phyloP scores from a whole-genome alignment of 2,329 filamentous ascomycete species.

The Neophaeococcomyces aloes region DNA sequence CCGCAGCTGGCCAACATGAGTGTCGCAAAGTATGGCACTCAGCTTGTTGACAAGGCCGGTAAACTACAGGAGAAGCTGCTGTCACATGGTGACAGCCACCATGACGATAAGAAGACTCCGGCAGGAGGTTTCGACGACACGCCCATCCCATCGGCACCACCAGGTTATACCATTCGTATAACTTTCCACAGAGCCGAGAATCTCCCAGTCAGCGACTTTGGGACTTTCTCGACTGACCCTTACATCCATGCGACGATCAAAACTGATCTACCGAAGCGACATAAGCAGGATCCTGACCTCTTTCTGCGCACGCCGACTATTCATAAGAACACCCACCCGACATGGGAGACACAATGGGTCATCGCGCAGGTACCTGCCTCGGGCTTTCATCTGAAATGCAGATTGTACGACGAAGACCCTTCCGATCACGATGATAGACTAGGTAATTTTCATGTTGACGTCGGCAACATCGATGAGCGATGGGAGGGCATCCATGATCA shows the following conservation, averaged over 20 bases:
- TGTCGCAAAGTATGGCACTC: conserved; percentile 26
- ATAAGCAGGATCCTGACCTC: conserved; percentile 76
- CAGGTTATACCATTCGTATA: conserved; percentile 76
- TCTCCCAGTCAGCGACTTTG: conserved; percentile 71
- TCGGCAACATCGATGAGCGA: conserved; percentile 48
- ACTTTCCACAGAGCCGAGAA: conserved; percentile 72
- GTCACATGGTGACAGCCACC: conserved; percentile 29
- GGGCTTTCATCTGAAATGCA: conserved; percentile 75
- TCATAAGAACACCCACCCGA: conserved; percentile 59
- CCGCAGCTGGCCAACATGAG: conserved; percentile 8
- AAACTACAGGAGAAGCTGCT: conserved; percentile 29
- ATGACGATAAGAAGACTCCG: conserved; percentile 36
- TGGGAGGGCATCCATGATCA: conserved; percentile 60
- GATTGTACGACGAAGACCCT: conserved; percentile 82
- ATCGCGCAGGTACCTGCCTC: conserved; percentile 73
- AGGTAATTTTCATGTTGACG: conserved; percentile 68
- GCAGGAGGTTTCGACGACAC: conserved; percentile 72
- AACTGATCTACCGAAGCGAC: conserved; percentile 58
- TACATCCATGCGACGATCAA: conserved; percentile 68
- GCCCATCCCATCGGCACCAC: conserved; percentile 60
- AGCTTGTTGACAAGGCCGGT: conserved; percentile 31
- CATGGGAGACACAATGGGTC: conserved; percentile 78
- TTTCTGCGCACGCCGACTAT: conserved; percentile 66
- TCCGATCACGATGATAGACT: conserved; percentile 77
- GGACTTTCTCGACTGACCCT: conserved; percentile 69